Base-by-base conservation (phyloP, 2,329 filamentous ascomycete species). In the Zymoseptoria brevis region DNA sequence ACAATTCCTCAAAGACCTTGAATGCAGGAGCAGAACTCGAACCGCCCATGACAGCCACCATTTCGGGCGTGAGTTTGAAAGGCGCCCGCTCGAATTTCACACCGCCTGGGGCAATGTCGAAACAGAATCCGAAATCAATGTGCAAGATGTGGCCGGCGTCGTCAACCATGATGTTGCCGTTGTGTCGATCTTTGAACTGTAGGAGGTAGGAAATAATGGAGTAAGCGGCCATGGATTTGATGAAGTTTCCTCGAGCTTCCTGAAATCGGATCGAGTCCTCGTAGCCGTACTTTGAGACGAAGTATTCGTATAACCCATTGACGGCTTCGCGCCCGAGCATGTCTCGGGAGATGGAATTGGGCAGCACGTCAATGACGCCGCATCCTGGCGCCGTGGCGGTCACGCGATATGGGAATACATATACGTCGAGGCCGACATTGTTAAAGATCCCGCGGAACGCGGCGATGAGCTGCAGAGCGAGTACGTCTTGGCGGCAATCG, bases 121-220 rank as follows among this genome's bases (percentile, higher is more conserved):
- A 99, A 77, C 93, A 97, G 82, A 99, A 99, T 8, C 94, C 94
- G 71, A 99, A 99, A 74, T 99, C 94, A 67, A 99, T 97, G 78
- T 99, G 94, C 57, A 99, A 83, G 69, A 99, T 96, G 75, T 99
- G 94, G 3, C 95, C 94, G 0, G 88, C 89, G 70, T 96, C 93
- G 73, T 99, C 93, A 64, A 99, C 87, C 95, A 99, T 99, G 79
- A 99, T 99, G 79, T 99, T 99, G 62, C 94, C 94, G 74, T 99
- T 99, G 78, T 99, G 94, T 2, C 94, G 87, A 73, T 99, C 94
- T 75, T 99, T 99, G 86, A 99, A 97, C 71, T 99, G 95, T 45
- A 99, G 79, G 13, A 99, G 80, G 77, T 96, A 99, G 0, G 90
- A 95, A 65, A 99, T 97, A 69, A 99, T 87, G 19, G 89, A 95